Evolutionary conservation across 1,284 basidiomycete species (phyloP), one percentile per base, ranked within the genome.

Genomic region (Boletus sp.): DNA sequence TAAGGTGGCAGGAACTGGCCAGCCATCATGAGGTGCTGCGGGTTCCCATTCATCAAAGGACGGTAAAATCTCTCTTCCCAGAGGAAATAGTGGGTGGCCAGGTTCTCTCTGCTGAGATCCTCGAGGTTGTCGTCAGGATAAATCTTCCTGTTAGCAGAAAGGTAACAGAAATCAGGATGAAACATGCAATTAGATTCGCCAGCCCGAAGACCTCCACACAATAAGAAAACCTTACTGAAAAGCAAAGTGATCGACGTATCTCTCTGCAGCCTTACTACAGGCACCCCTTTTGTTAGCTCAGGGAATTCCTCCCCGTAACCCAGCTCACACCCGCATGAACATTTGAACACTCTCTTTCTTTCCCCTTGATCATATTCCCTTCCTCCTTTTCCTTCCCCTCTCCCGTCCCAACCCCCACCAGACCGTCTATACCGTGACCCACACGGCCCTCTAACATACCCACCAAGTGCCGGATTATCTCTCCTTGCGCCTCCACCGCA

Each of bases 401-500:
- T 8, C 41, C 54, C 2, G 26, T 40, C 32, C 41, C 44, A 5
- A 29, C 29, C 4, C 26, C 8, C 10, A 14, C 16, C 3, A 19
- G 14, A 2, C 30, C 38, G 14, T 45, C 34, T 14, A 9, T 10
- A 16, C n/a, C 37, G 23, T 9, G 45, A 34, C 30, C 26, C 2
- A n/a, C 29, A 19, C 33, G 32, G 1, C 32, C 42, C n/a, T 52
- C 58, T 3, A 63, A 52, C 22, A 49, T 32, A 17, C 40, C 27
- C 4, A 65, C 45, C 37, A 65, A 45, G 8, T 53, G 54, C 30
- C 33, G 52, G 16, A 87, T 65, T 61, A 83, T 60, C 54, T 69
- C 69, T 3, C 76, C 76, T 55, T 86, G 84, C 48, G 57, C 61
- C 57, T 83, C 80, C 16, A 86, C 71, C 14, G 72, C 70, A 8